Evolutionary conservation across 1,139 yeast species (phyloP), one percentile per base, ranked within the genome.

Genomic region (Candida glucosophila): DNA sequence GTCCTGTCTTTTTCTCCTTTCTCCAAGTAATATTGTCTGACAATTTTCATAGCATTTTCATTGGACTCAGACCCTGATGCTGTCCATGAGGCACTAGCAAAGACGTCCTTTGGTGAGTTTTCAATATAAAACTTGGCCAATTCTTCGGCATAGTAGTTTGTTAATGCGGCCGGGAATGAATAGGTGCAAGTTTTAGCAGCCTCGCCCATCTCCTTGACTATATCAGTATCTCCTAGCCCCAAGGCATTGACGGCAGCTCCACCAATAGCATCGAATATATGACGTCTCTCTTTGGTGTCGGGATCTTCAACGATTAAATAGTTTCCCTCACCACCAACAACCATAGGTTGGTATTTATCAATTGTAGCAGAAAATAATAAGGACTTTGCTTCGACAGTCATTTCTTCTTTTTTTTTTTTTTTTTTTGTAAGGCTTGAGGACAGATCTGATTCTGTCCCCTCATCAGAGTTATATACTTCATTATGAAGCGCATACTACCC

Each of bases 181-280:
- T 70, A 70, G 25, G 60, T 54, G 19, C 55, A 46, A 11, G 47
- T 55, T 25, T 53, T 57, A 17, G 73, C 73, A 13, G 73, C 75
- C 18, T 64, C 59, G 25, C 48, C 51, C 55, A 73, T 66, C 22
- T 56, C 60, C n/a, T 58, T 54, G 22, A 54, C 47, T 23, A 69
- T 66, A 19, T 70, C 77, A 22, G 58, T 56, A 40, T 74, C 78
- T 23, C 66, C 66, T 58, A 72, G 75, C 11, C 78, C 78, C 27
- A 73, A 52, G 2, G 77, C 69, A 17, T 73, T 73, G 21, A 73
- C 80, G 17, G 80, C 79, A 5, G 80, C 80, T 35, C 80, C 80
- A n/a, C 78, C 68, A 39, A 61, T 50, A 19, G 68, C 77, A 43
- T 74, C 80, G 22, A 71, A 47, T 11, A 70, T 34, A 13, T 49